phyloP scores from a whole-genome alignment of 169 alveolate species.

The Ichthyophthirius multifiliis region DNA sequence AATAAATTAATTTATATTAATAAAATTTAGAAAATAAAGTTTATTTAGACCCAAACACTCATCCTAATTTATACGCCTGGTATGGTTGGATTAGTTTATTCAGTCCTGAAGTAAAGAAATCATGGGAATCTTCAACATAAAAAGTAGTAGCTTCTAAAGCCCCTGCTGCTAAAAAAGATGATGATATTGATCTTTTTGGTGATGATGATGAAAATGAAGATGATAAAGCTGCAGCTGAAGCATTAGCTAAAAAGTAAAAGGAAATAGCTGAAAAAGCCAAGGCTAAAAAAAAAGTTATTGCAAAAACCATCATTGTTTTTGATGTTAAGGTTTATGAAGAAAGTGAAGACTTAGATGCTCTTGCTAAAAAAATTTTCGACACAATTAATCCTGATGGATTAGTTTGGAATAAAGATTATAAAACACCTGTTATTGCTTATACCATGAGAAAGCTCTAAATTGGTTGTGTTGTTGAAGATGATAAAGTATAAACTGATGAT shows the following conservation, averaged over 20 bases:
- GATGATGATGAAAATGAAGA: conserved; percentile 46
- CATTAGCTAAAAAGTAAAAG: conserved; percentile 37
- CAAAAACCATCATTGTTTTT: conserved; percentile 80
- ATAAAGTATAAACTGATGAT: conserved; percentile 62
- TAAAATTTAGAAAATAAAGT: not conserved
- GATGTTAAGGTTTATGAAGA: conserved; percentile 86
- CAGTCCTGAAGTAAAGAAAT: conserved; percentile 27
- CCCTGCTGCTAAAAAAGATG: conserved; percentile 44
- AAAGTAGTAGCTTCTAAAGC: conserved; percentile 36
- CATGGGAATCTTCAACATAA: too few species aligned
- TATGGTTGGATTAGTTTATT: conserved; percentile 39
- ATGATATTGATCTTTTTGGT: conserved; percentile 50
- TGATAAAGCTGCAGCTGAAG: conserved; percentile 53
- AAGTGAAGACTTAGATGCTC: conserved; percentile 71
- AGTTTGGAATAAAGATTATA: conserved; percentile 72
- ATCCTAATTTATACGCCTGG: conserved; percentile 59
- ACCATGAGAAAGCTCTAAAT: conserved; percentile 70
- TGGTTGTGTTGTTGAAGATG: conserved; percentile 77
- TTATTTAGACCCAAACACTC: conserved; percentile 25
- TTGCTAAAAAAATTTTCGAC: conserved; percentile 64
- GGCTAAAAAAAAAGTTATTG: conserved; percentile 68
- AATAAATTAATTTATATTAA: not conserved
- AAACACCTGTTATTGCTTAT: conserved; percentile 73
- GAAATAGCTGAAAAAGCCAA: conserved; percentile 39
- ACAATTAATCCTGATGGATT: conserved; percentile 69